Evolutionary conservation across 2,329 filamentous ascomycete genomes (phyloP).

Genomic region (Colletotrichum nymphaeae): DNA sequence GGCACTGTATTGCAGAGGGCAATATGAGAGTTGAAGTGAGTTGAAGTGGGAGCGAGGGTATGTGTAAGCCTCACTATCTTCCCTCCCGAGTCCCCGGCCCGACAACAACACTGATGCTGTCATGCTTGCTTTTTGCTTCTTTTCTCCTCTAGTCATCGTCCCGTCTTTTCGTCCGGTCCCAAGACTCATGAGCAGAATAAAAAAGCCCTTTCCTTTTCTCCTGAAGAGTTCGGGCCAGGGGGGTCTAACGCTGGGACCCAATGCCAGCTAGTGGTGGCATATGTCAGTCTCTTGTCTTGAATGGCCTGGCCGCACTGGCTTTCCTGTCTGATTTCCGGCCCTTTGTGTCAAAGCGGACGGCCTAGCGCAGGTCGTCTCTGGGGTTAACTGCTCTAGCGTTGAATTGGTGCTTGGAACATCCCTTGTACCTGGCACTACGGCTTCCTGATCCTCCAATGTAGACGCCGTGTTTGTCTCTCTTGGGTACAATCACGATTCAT

Average conservation of each 20-base stretch:
- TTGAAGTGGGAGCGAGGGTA: too few species aligned
- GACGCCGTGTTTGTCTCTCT: slow-evolving; percentile 3
- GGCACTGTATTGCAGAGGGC: not conserved
- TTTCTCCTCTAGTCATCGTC: not conserved
- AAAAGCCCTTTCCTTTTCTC: not conserved
- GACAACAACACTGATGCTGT: not conserved
- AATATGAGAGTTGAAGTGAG: not conserved
- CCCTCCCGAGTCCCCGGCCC: not conserved
- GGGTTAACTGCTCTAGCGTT: slow-evolving; percentile 18
- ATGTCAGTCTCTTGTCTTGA: slow-evolving; percentile 27
- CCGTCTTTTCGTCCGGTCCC: not conserved
- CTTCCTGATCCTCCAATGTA: not conserved
- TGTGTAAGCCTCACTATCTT: not conserved
- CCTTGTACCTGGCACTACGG: slow-evolving; percentile 29
- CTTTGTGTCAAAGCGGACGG: slow-evolving; percentile 31
- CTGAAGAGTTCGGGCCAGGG: slow-evolving; percentile 15
- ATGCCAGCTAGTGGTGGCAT: slow-evolving; percentile 14
- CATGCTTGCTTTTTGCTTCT: not conserved
- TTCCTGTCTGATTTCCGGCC: slow-evolving; percentile 3
- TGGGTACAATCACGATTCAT: slow-evolving; percentile 13
- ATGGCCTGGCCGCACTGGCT: slow-evolving; percentile 10
- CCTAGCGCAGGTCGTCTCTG: slow-evolving; percentile 9
- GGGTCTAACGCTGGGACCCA: slow-evolving; percentile 8
- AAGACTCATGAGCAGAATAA: not conserved
- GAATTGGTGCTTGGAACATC: slow-evolving; percentile 13